Base-by-base conservation (phyloP, 257 asterid genomes). In the Solanum appendiculatum region DNA sequence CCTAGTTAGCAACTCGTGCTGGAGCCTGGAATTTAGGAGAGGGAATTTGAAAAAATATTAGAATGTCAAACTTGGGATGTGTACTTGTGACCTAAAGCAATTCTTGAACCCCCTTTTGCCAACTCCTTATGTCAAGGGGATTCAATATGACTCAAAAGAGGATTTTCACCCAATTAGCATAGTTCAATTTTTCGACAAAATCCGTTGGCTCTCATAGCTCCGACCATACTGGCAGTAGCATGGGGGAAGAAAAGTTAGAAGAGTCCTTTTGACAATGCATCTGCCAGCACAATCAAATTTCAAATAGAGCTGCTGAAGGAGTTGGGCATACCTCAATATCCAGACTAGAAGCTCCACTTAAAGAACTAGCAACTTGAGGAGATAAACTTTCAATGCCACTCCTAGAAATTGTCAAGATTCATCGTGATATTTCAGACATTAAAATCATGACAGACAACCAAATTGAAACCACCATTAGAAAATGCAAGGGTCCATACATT, bases 271-370 rank as follows among this genome's bases (percentile, higher is more conserved):
- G 84, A 78, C 48, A 27, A 25, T 27, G 63, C 39, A 78, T 78
- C 25, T 39, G 73, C 27, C 70, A 60, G 78, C 87, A 73, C 86
- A 73, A 85, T 58, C 81, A 81, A 81, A 58, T 23, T 75, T 51
- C 86, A 89, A 85, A 78, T 86, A 84, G 48, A 78, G 82, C 74
- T 56, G 40, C 20, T 48, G 74, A 85, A 85, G 88, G 58, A 56
- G 40, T 78, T 27, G 84, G 48, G 14, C 73, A 48, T 92, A 95
- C 99, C 98, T 93, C 98, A 75, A 85, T 87, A 87, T 93, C 97
- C 90, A 89, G 93, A 63, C 91, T 23, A 60, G 94, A 93, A 88
- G 97, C 92, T 91, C 91, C 96, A 85, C 83, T 94, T 25, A 66
- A 86, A 75, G 98, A 90, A 88, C 91, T 86, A 60, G 90, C 91